Percentiles rank a stretch among this genome's conserved stretches.
Evolutionary conservation across 2,329 filamentous ascomycete species (phyloP).

Genomic region (Xylariaceae sp.): DNA sequence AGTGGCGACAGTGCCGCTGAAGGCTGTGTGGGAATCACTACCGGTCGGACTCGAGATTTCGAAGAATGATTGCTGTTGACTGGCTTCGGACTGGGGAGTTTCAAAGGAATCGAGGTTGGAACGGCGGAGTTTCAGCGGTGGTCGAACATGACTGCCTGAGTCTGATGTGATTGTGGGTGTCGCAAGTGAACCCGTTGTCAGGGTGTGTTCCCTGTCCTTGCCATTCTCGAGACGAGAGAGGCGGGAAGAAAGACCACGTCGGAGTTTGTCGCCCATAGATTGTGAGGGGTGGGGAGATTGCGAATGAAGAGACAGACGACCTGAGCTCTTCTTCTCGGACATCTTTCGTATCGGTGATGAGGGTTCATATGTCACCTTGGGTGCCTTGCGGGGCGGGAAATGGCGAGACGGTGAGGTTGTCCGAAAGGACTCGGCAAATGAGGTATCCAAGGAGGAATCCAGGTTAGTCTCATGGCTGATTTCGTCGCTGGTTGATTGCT

Average conservation of each 20-base stretch:
- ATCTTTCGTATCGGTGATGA: conserved; percentile 32
- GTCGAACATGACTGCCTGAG: conserved; percentile 18
- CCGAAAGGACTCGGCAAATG: conserved; percentile 27
- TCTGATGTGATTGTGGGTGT: conserved; percentile 58
- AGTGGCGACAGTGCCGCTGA: conserved; percentile 64
- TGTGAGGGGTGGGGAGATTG: conserved; percentile 27
- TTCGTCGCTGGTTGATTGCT: conserved; percentile 22
- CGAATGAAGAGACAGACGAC: conserved; percentile 26
- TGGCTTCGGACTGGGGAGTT: conserved; percentile 42
- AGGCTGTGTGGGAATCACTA: conserved; percentile 56
- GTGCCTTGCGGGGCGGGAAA: conserved; percentile 27
- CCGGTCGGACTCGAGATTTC: conserved; percentile 50
- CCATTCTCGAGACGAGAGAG: conserved; percentile 29
- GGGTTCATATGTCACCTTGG: conserved; percentile 31
- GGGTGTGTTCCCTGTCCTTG: conserved; percentile 20
- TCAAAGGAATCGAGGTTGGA: conserved; percentile 40
- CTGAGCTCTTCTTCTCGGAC: conserved; percentile 29
- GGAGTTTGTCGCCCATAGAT: conserved; percentile 37
- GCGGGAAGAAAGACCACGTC: conserved; percentile 34
- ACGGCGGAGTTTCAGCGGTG: conserved; percentile 41
- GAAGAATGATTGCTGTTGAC: conserved; percentile 38
- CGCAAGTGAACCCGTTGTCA: conserved; percentile 38
- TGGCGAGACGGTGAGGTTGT: conserved; percentile 22
- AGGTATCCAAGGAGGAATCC: conserved; percentile 31
- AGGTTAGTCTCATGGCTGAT: conserved; percentile 27